Conservation (phyloP, 352 stramenopile genomes). For the Salisapilia sapeloensis region DNA sequence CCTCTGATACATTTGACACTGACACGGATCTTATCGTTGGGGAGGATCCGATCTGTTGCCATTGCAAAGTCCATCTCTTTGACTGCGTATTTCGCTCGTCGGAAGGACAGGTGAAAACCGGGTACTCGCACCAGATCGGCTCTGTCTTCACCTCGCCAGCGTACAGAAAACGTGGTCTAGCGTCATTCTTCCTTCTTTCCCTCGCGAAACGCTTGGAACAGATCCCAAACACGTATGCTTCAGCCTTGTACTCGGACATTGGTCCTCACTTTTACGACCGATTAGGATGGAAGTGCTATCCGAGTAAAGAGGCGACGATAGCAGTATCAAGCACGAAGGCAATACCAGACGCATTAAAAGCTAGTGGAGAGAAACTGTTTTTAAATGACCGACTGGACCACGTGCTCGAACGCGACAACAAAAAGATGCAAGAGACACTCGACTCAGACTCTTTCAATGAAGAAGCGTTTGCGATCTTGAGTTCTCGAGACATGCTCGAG, state of each 20-base stretch:
- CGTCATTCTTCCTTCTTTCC: slow-evolving; percentile 19
- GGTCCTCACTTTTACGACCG: slow-evolving; percentile 41
- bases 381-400: slow-evolving; percentile 18
- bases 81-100: slow-evolving; percentile 18
- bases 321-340: too few relatives aligned
- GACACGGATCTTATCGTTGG: too few relatives aligned
- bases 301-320: slow-evolving; percentile 21
- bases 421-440: slow-evolving; percentile 16
- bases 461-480: slow-evolving; percentile 26
- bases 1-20: slow-evolving; percentile 1
- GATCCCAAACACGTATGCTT: slow-evolving; percentile 13
- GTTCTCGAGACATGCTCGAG: slow-evolving; percentile 35
- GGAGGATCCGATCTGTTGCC: slow-evolving; percentile 14
- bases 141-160: slow-evolving; percentile 46
- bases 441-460: slow-evolving; percentile 7
- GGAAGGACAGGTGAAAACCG: slow-evolving; percentile 14
- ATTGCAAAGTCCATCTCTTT: slow-evolving; percentile 44
- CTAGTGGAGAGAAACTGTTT: too few relatives aligned
- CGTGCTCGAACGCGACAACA: slow-evolving; percentile 22
- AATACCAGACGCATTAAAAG: too few relatives aligned
- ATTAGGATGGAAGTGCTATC: slow-evolving; percentile 32
- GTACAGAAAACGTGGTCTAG: slow-evolving; percentile 24
- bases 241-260: slow-evolving; percentile 51
- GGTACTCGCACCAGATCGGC: slow-evolving; percentile 37
- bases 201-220: slow-evolving; percentile 13